Conservation (phyloP, 2,329 filamentous ascomycete genomes). For the Periconia sp. region DNA sequence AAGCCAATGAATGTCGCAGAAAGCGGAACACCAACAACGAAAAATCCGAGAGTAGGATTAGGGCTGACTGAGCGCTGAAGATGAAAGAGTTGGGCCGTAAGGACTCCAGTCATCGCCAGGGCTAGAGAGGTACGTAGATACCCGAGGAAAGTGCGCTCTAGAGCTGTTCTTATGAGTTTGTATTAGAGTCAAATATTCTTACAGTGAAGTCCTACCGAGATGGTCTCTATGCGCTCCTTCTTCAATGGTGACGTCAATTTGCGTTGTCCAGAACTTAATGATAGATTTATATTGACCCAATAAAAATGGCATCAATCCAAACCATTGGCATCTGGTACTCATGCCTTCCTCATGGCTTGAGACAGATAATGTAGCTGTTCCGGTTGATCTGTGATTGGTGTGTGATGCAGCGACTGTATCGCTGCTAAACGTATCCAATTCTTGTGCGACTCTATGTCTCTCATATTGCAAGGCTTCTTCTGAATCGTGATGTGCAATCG, state of each 20-base stretch:
- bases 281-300: constrained; percentile 43
- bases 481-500: constrained; percentile 20
- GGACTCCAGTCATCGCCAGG: constrained; percentile 67
- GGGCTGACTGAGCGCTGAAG: constrained; percentile 54
- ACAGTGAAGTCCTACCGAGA: constrained; percentile 49
- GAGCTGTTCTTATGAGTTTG: constrained; percentile 51
- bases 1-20: constrained; percentile 51
- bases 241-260: constrained; percentile 55
- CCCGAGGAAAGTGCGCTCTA: constrained; percentile 73
- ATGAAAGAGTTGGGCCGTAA: constrained; percentile 68
- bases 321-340: not conserved
- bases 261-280: constrained; percentile 51
- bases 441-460: constrained; percentile 17
- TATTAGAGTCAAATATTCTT: not conserved
- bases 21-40: constrained; percentile 62
- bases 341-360: not conserved
- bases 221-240: constrained; percentile 57
- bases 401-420: not conserved
- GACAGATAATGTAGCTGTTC: not conserved
- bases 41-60: constrained; percentile 58
- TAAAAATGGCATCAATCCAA: constrained; percentile 12
- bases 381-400: not conserved
- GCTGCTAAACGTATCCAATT: constrained; percentile 13
- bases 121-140: constrained; percentile 71
- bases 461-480: constrained; percentile 14